Evolutionary conservation across 495 filamentous ascomycete genomes (phyloP).

Genomic region (Podospora pseudocomata): DNA sequence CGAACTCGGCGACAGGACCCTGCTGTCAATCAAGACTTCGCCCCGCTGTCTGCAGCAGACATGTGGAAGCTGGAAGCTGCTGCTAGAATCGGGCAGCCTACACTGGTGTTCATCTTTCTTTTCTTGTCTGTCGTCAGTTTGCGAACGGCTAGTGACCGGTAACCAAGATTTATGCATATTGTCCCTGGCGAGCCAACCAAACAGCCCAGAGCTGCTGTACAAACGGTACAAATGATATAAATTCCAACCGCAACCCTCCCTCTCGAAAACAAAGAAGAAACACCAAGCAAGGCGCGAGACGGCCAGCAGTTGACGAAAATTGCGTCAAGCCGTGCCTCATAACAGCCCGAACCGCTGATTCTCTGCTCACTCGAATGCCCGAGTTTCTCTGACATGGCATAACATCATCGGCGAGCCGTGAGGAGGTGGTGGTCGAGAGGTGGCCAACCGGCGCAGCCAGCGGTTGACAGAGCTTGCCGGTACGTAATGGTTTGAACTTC

Average conservation of each 20-base stretch:
- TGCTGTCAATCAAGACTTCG: not conserved
- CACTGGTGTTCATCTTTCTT: not conserved
- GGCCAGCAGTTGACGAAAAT: constrained; percentile 28
- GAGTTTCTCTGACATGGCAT: constrained; percentile 38
- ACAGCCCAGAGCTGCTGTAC: not conserved
- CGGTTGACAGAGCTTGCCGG: constrained; percentile 7
- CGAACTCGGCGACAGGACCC: constrained; percentile 2
- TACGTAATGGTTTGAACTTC: constrained; percentile 34
- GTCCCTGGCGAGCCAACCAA: not conserved
- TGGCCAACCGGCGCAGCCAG: constrained; percentile 15
- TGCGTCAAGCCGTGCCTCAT: constrained; percentile 10
- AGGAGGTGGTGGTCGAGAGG: constrained; percentile 3
- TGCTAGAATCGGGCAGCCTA: not conserved
- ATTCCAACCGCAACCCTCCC: too few species aligned
- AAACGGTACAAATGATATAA: not conserved
- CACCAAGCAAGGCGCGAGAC: constrained; percentile 21
- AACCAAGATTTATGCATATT: not conserved
- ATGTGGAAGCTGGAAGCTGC: constrained; percentile 5
- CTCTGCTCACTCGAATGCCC: constrained; percentile 15
- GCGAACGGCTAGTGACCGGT: not conserved
- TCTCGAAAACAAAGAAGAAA: constrained; percentile 2
- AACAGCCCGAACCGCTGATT: not conserved
- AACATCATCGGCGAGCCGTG: constrained; percentile 27
- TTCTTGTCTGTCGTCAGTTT: constrained; percentile 3
- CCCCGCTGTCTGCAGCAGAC: not conserved